Evolutionary conservation across 768 basidiomycete genomes (phyloP), one percentile per base, ranked within the genome.

Genomic region (Cystobasidium onofrii): DNA sequence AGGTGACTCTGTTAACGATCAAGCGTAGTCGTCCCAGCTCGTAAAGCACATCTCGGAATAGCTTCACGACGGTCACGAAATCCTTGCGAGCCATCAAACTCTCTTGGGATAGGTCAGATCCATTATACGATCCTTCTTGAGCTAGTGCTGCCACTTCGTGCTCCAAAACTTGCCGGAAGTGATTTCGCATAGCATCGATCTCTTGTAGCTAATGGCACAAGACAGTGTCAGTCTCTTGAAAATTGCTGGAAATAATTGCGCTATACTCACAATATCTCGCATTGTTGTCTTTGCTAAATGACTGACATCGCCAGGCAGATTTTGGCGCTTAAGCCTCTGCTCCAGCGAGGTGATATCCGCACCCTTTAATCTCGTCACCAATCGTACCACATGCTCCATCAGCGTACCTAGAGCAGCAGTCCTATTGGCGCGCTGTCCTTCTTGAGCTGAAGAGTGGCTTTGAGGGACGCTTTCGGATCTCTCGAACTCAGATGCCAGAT

Each of bases 341-440:
- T 91, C 91, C 50, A 98, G 84, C 1, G 91, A 92, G 25, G 89
- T 84, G 1, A 94, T 88, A 77, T 98, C 94, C 0, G 93, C 88
- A 75, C 89, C 84, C 50, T 84, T 82, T 69, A 91, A 82, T 41
- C 87, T 86, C 31, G 84, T 83, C 73, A 93, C 84, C 1, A 98
- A 82, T 31, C 84, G 83, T 29, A 83, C 80, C 60, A 89, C 83
- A 73, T 90, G 80, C 27, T 84, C 83, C 57, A 83, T 78, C 0
- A 85, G 77, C 20, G 79, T 72, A 1, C 80, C 75, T 0, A 84
- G 74, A 0, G 80, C 76, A 0, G 77, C 78, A 13, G 81, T 79
- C 31, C 80, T 36, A 29, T 44, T 57, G 4, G 13, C 69, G n/a
- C 66, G 43, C 52, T 18, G 46, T 39, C 34, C 76, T 64, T 34